Conservation (phyloP, 768 basidiomycete genomes). For the Podaxis sp. region DNA sequence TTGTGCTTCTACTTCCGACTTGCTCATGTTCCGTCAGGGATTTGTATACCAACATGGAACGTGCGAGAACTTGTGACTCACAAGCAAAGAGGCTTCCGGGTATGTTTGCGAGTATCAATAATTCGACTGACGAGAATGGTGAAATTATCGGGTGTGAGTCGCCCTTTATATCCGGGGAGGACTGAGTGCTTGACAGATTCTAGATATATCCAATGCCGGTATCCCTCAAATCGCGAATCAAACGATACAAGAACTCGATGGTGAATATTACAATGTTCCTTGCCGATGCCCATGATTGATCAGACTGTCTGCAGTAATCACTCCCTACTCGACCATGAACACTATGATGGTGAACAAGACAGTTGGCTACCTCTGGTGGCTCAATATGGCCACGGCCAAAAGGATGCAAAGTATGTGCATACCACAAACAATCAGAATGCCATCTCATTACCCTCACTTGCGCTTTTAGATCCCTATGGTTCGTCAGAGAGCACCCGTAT, state of each 20-base stretch:
- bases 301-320: constrained; percentile 17
- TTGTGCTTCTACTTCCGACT: not conserved
- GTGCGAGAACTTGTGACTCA: constrained; percentile 25
- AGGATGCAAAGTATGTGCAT: constrained; percentile 23
- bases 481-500: constrained; percentile 24
- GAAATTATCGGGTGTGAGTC: constrained; percentile 24
- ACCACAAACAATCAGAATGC: no score
- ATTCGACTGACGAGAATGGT: constrained; percentile 24
- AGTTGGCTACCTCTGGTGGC: constrained; percentile 24
- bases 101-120: constrained; percentile 26
- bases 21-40: constrained; percentile 7
- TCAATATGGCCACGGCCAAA: constrained; percentile 23
- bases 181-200: not conserved
- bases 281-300: not conserved
- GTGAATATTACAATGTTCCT: not conserved
- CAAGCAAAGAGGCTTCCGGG: constrained; percentile 20
- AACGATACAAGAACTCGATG: constrained; percentile 25
- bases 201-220: constrained; percentile 26
- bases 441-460: not conserved
- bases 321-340: constrained; percentile 25
- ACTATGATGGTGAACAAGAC: constrained; percentile 23
- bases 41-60: constrained; percentile 23
- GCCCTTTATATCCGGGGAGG: not conserved
- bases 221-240: constrained; percentile 25
- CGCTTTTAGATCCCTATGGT: constrained; percentile 21